Conservation (phyloP, 768 basidiomycete genomes). For the Solioccasus polychromus region DNA sequence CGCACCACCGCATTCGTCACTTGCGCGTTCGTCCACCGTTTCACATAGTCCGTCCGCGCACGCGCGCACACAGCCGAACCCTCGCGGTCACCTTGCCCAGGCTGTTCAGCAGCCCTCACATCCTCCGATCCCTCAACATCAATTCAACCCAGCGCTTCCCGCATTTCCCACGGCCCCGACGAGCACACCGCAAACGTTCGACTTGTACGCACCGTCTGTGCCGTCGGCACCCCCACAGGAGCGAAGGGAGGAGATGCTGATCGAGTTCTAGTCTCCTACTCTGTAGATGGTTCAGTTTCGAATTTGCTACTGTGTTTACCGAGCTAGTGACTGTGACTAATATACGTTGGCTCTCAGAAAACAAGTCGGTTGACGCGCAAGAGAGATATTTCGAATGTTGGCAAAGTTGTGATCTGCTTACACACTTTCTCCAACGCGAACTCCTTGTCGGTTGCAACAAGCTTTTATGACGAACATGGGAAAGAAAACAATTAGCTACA, state of each 20-base stretch:
- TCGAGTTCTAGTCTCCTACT: constrained; percentile 33
- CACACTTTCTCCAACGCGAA: no score
- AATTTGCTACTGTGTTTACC: not conserved
- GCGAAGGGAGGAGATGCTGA: constrained; percentile 58
- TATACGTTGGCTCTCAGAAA: no score
- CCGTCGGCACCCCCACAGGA: constrained; percentile 50
- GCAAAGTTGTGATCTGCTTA: no score
- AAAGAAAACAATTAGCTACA: no score
- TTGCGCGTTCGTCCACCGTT: constrained; percentile 24
- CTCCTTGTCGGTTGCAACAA: no score
- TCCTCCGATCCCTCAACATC: constrained; percentile 13
- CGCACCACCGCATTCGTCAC: constrained; percentile 14
- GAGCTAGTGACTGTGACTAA: constrained; percentile 4
- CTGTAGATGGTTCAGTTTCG: not conserved
- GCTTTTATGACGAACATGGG: no score
- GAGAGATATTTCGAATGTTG: no score
- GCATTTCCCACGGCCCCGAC: constrained; percentile 69
- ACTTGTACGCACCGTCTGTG: constrained; percentile 47
- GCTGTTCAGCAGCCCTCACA: constrained; percentile 8
- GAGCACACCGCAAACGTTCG: constrained; percentile 50
- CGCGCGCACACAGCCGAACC: constrained; percentile 3
- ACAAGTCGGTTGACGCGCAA: no score
- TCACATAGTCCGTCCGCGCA: constrained; percentile 15
- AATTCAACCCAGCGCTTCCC: constrained; percentile 38
- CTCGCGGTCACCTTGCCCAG: constrained; percentile 6